A percentile compares a stretch with the other conserved stretches of the same genome.
Conservation (phyloP, 805 yeast genomes). For the Tetrapisispora phaffii region DNA sequence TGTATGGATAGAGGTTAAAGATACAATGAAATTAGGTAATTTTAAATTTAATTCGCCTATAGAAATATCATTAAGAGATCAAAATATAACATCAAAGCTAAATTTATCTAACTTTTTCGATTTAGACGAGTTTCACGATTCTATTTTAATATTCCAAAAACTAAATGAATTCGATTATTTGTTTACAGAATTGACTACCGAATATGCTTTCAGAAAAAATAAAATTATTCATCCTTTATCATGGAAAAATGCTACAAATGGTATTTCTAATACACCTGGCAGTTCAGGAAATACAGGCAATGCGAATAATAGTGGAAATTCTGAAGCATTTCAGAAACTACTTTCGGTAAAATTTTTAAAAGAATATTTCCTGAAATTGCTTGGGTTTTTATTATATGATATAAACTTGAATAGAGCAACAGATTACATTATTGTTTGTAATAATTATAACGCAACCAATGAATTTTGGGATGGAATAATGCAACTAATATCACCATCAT, state of each 20-base stretch:
- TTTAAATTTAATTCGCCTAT: slow-evolving; percentile 77
- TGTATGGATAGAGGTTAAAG: slow-evolving; percentile 53
- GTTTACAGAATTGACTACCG: slow-evolving; percentile 54
- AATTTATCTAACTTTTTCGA: slow-evolving; percentile 36
- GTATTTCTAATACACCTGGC: slow-evolving; percentile 18
- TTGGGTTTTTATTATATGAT: slow-evolving; percentile 74
- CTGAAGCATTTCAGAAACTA: slow-evolving; percentile 21
- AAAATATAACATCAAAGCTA: slow-evolving; percentile 36
- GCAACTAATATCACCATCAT: slow-evolving; percentile 48
- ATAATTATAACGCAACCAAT: slow-evolving; percentile 42
- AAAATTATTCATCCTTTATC: slow-evolving; percentile 58
- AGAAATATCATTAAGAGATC: slow-evolving; percentile 64
- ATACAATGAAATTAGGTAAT: slow-evolving; percentile 35
- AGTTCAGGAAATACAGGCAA: background rate
- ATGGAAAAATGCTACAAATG: slow-evolving; percentile 29
- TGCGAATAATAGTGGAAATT: background rate
- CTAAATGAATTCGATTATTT: slow-evolving; percentile 56
- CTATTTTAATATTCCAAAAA: slow-evolving; percentile 70
- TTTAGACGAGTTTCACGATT: slow-evolving; percentile 69
- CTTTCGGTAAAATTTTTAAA: slow-evolving; percentile 30
- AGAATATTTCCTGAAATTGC: slow-evolving; percentile 48
- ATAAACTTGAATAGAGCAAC: slow-evolving; percentile 56
- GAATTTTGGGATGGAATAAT: slow-evolving; percentile 70
- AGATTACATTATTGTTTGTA: slow-evolving; percentile 50
- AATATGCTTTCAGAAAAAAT: slow-evolving; percentile 60